Evolutionary conservation across 2,329 filamentous ascomycete genomes (phyloP), one percentile per base, ranked within the genome.

Genomic region (Aspergillus sergii): DNA sequence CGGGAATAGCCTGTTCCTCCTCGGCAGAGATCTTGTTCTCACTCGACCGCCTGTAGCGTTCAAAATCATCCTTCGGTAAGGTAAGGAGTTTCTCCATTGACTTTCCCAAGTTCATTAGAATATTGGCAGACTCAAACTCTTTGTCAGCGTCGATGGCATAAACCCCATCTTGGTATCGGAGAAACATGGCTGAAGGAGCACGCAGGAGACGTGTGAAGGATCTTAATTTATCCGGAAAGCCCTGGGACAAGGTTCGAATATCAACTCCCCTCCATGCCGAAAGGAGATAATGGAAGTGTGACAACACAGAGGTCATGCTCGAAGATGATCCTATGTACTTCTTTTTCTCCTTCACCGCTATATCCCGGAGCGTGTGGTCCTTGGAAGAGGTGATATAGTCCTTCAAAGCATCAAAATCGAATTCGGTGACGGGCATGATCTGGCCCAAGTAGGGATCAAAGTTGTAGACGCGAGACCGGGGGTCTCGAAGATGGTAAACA

Each of bases 91-190:
- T 97, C 78, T 99, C 95, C 89, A 99, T 93, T 0, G 94, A 97
- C 73, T 96, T 95, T 16, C 95, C 95, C 19, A 99, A 85, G 84
- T 94, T 93, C 79, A 91, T 95, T 57, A 99, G 84, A 36, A 99
- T 87, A 68, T 92, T 98, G 36, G 91, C 90, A 9, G 82, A 85
- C 71, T 97, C 94, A 69, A 88, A 95, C 74, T 97, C 87, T 79
- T 98, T 99, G 78, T 99, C 95, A 0, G 94, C 92, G 75, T 99
- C 95, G 63, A 99, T 95, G 6, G 94, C 94, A 75, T 99, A 99
- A 0, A 89, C 86, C 1, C 94, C 94, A 72, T 97, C 86, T 68
- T 91, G 91, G 78, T 89, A 91, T 58, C 91, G 87, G 19, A 97
- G 81, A 72, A 97, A 97, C 51, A 93, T 88, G 12, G 93, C 91